phyloP scores from a whole-genome alignment of 2,329 filamentous ascomycete genomes.

The Tolypocladium guangdongense region DNA sequence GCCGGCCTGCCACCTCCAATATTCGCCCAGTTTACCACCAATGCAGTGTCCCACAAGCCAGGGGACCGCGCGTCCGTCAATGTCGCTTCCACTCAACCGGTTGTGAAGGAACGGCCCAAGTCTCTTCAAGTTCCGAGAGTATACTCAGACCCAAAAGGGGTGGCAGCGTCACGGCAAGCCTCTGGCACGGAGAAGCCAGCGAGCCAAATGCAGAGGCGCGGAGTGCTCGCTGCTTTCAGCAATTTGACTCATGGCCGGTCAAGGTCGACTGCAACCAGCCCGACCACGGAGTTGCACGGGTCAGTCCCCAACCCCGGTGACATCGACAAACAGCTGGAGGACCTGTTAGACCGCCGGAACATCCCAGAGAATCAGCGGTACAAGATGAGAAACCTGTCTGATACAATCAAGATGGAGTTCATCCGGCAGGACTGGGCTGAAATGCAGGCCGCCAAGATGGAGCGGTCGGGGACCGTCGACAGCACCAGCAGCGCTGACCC shows the following conservation, averaged over 20 bases:
- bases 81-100: slow-evolving; percentile 1
- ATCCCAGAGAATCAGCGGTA: slow-evolving; percentile 89
- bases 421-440: slow-evolving; percentile 80
- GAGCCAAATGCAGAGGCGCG: slow-evolving; percentile 30
- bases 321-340: slow-evolving; percentile 47
- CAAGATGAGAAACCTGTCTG: slow-evolving; percentile 83
- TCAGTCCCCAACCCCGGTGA: slow-evolving; percentile 39
- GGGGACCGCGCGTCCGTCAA: slow-evolving; percentile 1
- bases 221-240: slow-evolving; percentile 26
- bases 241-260: slow-evolving; percentile 26
- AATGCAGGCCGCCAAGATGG: slow-evolving; percentile 40
- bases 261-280: slow-evolving; percentile 21
- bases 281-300: slow-evolving; percentile 34
- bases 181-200: slow-evolving; percentile 13
- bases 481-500: slow-evolving; percentile 26
- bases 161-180: slow-evolving; percentile 13
- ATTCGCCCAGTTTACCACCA: slow-evolving; percentile 59
- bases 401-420: slow-evolving; percentile 91
- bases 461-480: slow-evolving; percentile 31
- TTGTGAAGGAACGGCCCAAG: slow-evolving; percentile 34
- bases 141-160: slow-evolving; percentile 9
- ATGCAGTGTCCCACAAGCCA: slow-evolving; percentile 5
- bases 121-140: slow-evolving; percentile 32
- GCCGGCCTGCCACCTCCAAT: slow-evolving; percentile 51
- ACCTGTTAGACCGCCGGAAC: slow-evolving; percentile 71